phyloP scores from a whole-genome alignment of 805 yeast genomes.

The Jamesozyma spencerorum region DNA sequence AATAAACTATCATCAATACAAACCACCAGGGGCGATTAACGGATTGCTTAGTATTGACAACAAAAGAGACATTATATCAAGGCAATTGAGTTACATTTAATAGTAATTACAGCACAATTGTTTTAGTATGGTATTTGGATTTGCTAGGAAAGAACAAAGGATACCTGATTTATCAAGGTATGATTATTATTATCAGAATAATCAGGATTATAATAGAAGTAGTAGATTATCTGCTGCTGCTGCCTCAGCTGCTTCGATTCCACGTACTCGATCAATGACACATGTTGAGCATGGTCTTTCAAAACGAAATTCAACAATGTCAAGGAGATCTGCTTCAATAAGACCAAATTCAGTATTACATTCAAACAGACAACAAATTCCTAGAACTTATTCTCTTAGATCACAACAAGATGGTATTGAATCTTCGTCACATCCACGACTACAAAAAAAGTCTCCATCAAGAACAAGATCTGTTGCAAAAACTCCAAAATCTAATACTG shows the following conservation, averaged over 20 bases:
- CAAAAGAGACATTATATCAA: too few relatives aligned
- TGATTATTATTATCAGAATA: conserved; percentile 25
- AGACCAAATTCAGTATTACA: neutral
- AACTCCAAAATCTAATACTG: neutral
- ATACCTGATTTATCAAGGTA: conserved; percentile 34
- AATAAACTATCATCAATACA: too few relatives aligned
- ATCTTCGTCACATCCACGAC: neutral
- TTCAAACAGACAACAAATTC: conserved; percentile 1
- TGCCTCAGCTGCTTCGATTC: conserved; percentile 20
- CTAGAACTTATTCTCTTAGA: conserved; percentile 16
- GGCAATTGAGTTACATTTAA: too few relatives aligned
- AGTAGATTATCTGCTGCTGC: conserved; percentile 24
- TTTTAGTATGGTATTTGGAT: conserved; percentile 24
- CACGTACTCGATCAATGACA: neutral
- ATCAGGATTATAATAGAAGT: conserved; percentile 14
- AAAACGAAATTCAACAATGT: neutral
- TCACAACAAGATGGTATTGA: conserved; percentile 11
- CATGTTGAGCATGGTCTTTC: neutral
- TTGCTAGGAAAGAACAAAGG: conserved; percentile 20
- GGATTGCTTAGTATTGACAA: too few relatives aligned
- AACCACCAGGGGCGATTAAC: too few relatives aligned
- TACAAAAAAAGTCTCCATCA: neutral
- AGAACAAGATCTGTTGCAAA: neutral
- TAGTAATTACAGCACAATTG: too few relatives aligned
- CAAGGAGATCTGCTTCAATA: neutral